phyloP scores from a whole-genome alignment of 805 yeast genomes.

The Martiniozyma abietophila region DNA sequence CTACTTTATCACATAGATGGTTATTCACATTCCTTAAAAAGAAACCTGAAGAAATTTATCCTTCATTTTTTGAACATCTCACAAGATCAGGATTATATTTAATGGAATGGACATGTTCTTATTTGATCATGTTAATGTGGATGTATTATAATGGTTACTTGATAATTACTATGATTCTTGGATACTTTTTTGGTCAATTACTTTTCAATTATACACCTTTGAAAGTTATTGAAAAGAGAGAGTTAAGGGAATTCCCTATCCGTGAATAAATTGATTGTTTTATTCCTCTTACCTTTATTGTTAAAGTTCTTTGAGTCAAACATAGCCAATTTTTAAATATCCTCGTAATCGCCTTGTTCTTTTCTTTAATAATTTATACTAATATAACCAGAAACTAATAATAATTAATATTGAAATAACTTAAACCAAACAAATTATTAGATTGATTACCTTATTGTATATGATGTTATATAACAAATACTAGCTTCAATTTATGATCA shows the following conservation, averaged over 20 bases:
- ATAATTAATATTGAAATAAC: no score
- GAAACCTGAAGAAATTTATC: conserved; percentile 20
- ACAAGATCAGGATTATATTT: conserved; percentile 42
- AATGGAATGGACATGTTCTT: conserved; percentile 54
- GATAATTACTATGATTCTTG: conserved; percentile 52
- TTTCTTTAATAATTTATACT: no score
- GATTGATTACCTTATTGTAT: no score
- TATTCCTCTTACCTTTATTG: no score
- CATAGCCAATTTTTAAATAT: no score
- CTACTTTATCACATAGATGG: conserved; percentile 24
- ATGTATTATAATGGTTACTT: conserved; percentile 71
- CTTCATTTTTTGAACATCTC: conserved; percentile 41
- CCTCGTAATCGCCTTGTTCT: no score
- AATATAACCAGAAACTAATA: no score
- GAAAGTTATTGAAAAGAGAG: conserved; percentile 8
- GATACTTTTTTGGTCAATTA: conserved; percentile 50
- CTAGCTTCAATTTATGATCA: no score
- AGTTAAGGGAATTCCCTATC: conserved; percentile 6
- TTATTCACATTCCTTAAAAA: conserved; percentile 13
- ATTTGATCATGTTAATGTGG: conserved; percentile 60
- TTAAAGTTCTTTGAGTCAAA: no score
- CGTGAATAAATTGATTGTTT: no score
- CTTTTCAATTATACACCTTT: conserved; percentile 31
- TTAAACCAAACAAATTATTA: no score
- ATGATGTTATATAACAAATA: no score